Evolutionary conservation across 257 asterid species (phyloP), one percentile per base, ranked within the genome.

Genomic region (Penstemon barbatus): DNA sequence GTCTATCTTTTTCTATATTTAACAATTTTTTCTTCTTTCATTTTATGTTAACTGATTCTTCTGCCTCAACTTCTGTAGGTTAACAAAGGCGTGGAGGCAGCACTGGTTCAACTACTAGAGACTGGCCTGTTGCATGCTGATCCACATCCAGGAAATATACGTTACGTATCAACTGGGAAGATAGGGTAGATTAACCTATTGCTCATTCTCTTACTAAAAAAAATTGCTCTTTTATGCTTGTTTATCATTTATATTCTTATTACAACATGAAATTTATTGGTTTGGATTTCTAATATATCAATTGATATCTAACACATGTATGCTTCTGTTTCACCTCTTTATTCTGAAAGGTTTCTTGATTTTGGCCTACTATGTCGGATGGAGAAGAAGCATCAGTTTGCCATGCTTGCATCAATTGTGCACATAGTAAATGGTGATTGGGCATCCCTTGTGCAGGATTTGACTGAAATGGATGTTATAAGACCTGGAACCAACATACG

Each of bases 101-200:
- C 97, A 61, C 66, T 93, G 49, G 51, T 93, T 76, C 99, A 93
- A 84, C 96, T 93, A 77, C 95, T 93, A 56, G 99, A 93, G 70
- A 93, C 97, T 83, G 99, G 99, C 65, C 62, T 88, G 63, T 70
- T 93, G 85, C 99, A 93, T 77, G 99, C 96, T 65, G 99, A 93
- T 76, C 97, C 99, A 38, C 99, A 93, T 78, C 95, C 97, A 64
- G 99, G 99, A 77, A 93, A 93, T 78, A 59, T 93, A 79, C 89
- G 97, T 41, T 88, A 87, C 70, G 70, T 80, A 48, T 64, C 93
- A 61, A 77, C 96, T 45, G 93, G 92, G 73, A 86, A 84, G 78
- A 78, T 93, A 65, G 99, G 99, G 99, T 93, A 86, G 5, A 59
- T 43, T 68, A 7, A 37, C 75, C 71, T 69, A 36, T 48, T 73